Conservation (phyloP, 2,329 filamentous ascomycete species). For the Teratosphaeria zuluensis region DNA sequence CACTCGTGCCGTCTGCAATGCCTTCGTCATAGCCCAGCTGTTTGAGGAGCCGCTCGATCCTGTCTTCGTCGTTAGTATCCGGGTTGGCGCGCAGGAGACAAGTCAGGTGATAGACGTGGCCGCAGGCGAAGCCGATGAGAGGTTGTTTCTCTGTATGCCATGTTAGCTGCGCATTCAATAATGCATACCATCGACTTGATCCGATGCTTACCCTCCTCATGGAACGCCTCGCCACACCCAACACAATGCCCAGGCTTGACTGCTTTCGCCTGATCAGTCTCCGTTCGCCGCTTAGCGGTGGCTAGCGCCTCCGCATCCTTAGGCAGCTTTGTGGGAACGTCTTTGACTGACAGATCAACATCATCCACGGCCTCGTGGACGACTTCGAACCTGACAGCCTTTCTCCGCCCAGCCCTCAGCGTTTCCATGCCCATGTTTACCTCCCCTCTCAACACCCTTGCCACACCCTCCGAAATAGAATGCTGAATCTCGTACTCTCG, state of each 20-base stretch:
- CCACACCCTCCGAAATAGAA: conserved; percentile 83
- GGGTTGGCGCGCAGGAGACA: conserved; percentile 50
- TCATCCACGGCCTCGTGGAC: conserved; percentile 24
- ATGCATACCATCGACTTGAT: background rate
- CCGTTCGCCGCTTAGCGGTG: conserved; percentile 11
- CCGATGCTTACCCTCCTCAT: conserved; percentile 26
- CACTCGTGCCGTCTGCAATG: conserved; percentile 27
- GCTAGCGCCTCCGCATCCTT: conserved; percentile 15
- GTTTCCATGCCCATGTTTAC: conserved; percentile 75
- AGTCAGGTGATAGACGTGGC: conserved; percentile 69
- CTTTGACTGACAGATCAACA: conserved; percentile 24
- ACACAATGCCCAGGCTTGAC: conserved; percentile 30
- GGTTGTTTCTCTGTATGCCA: conserved; percentile 51
- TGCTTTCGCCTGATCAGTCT: conserved; percentile 10
- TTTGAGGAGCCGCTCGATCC: conserved; percentile 22
- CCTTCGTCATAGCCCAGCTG: conserved; percentile 34
- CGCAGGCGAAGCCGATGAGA: conserved; percentile 70
- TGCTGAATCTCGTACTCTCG: conserved; percentile 93
- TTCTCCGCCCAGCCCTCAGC: conserved; percentile 67
- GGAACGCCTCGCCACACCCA: conserved; percentile 28
- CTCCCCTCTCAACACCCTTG: conserved; percentile 76
- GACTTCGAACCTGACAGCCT: conserved; percentile 83
- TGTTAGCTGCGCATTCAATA: background rate
- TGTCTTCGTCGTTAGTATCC: conserved; percentile 28
- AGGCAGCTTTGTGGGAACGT: conserved; percentile 19